phyloP scores from a whole-genome alignment of 1,284 basidiomycete species.

The Puccinia horiana region DNA sequence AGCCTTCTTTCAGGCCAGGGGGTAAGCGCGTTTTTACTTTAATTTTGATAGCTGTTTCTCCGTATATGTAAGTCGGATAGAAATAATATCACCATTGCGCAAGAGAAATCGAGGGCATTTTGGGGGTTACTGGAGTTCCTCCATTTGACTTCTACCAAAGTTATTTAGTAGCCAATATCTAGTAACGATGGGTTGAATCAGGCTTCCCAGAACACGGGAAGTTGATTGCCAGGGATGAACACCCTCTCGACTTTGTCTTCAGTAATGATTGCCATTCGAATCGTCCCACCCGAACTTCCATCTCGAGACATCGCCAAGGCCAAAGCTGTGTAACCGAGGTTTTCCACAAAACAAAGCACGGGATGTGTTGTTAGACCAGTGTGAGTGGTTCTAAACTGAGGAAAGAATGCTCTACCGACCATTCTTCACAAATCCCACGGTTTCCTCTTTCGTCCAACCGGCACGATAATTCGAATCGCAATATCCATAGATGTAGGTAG shows the following conservation, averaged over 20 bases:
- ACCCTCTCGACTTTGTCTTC: slow-evolving; percentile 85
- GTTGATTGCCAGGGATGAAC: slow-evolving; percentile 77
- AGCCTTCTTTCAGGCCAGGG: background rate
- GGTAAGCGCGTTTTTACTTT: background rate
- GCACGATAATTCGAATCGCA: slow-evolving; percentile 97
- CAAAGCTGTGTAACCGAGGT: slow-evolving; percentile 67
- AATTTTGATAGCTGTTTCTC: background rate
- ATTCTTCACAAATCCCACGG: slow-evolving; percentile 91
- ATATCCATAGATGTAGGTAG: slow-evolving; percentile 97
- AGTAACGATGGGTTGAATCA: background rate
- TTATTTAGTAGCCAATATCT: background rate
- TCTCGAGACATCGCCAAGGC: slow-evolving; percentile 95
- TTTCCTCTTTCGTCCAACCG: slow-evolving; percentile 88
- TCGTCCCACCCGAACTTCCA: slow-evolving; percentile 94
- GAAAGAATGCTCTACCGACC: slow-evolving; percentile 66
- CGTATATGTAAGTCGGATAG: background rate
- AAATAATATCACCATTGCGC: background rate
- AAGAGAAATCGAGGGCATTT: background rate
- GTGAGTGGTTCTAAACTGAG: background rate
- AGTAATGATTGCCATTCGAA: slow-evolving; percentile 95
- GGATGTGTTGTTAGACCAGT: background rate
- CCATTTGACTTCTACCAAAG: no score
- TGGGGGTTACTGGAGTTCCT: no score
- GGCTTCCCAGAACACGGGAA: slow-evolving; percentile 43
- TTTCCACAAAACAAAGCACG: slow-evolving; percentile 30